Evolutionary conservation across 176 grass and related monocot genomes (phyloP), one percentile per base, ranked within the genome.

Genomic region (Chrysopogon serrulatus): DNA sequence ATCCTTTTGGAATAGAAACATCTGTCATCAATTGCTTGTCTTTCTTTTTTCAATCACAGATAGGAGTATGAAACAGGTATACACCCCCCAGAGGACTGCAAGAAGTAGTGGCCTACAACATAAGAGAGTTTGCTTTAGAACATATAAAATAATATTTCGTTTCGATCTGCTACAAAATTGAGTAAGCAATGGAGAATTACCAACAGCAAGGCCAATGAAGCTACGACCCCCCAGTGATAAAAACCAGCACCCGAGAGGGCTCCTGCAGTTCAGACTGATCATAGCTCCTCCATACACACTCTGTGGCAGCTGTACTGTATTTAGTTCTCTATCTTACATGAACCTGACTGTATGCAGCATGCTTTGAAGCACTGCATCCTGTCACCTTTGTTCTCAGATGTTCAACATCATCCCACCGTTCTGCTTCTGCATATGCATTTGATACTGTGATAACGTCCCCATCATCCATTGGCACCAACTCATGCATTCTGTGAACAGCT

Each of bases 381-480:
- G 60, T 66, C 44, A 87, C 48, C 44, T 82, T 88, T 26, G 48
- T 82, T 79, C 92, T 89, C 69, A 97, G 73, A 74, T 74, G 81
- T 65, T 92, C 88, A 5, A 87, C 90, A 67, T 90, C 88, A 27
- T 74, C 83, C 95, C 95, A 97, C 54, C 86, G 78, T 18, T 80
- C 79, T 78, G 92, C 84, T 78, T 94, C 79, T n/a, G 92, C 90
- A 82, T 88, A 98, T 54, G 79, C 85, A 87, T 93, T 98, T 18
- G 92, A 92, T 80, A 88, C 71, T 11, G 68, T 36, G 49, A 91
- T 70, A 73, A 71, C 33, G 54, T 83, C 84, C 12, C 68, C 92
- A 66, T 91, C 84, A 64, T 86, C 76, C 0, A 74, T 11, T 12
- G 81, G 48, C 31, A 77, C 77, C 68, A 87, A 51, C 68, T 92